These are phyloP conservation scores for Eimeria sp. DNA, from an alignment of 169 alveolate genomes.

Conservation along the genomic window DNA sequence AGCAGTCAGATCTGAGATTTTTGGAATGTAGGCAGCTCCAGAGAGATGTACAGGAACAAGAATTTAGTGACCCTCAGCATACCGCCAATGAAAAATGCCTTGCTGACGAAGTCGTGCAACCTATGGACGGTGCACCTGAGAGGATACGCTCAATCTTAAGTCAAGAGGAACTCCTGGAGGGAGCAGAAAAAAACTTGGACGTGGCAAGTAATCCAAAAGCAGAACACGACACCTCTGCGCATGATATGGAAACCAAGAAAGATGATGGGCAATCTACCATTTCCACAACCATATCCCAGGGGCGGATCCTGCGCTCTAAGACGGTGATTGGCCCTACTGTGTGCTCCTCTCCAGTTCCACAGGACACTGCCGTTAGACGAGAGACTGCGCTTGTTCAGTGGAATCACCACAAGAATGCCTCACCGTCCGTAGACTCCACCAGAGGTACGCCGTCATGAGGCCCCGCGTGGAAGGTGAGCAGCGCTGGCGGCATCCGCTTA, in stretches of 20 bases:
- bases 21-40: neutral
- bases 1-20: neutral
- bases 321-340: constrained; percentile 7
- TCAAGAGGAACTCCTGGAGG: constrained; percentile 30
- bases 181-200: neutral
- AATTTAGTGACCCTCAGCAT: neutral
- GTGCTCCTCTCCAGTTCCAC: neutral
- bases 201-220: neutral
- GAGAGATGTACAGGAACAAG: neutral
- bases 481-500: constrained; percentile 58
- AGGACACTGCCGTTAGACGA: constrained; percentile 9
- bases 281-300: neutral
- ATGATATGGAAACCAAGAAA: neutral
- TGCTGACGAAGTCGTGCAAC: neutral
- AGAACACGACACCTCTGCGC: neutral
- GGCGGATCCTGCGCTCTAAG: constrained; percentile 5
- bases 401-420: neutral
- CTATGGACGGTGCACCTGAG: neutral
- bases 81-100: neutral
- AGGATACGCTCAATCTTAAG: constrained; percentile 19
- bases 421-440: constrained; percentile 40
- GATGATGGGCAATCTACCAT: neutral
- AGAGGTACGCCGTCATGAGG: constrained; percentile 78
- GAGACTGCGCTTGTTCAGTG: neutral
- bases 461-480: constrained; percentile 74